These are phyloP conservation scores for Herpetomonas tarakana DNA, from an alignment of 208 protist species.

Conservation along the genomic window DNA sequence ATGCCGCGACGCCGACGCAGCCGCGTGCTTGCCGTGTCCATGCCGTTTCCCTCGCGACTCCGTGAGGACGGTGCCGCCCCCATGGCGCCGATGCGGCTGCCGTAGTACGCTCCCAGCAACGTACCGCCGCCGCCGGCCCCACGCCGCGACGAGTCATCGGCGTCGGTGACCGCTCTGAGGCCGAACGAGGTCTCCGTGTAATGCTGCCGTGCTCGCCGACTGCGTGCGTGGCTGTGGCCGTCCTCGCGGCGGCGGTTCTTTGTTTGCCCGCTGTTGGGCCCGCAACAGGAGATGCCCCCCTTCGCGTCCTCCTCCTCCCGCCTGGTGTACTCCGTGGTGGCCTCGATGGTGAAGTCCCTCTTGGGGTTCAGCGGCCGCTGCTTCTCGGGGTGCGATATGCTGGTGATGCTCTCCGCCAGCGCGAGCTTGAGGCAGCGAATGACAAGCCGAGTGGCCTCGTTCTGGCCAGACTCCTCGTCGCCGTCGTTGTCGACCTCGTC, in stretches of 20 bases:
- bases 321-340: slow-evolving; percentile 46
- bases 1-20: background rate
- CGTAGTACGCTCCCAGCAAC: no score
- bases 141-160: no score
- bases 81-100: no score
- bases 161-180: background rate
- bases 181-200: background rate
- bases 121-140: no score
- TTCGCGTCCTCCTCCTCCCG: background rate
- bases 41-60: no score
- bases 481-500: slow-evolving; percentile 2
- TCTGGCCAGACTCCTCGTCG: slow-evolving; percentile 23
- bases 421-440: slow-evolving; percentile 83
- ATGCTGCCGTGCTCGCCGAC: background rate
- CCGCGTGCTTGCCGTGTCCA: background rate
- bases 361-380: slow-evolving; percentile 72
- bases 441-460: slow-evolving; percentile 54
- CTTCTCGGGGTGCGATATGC: slow-evolving; percentile 82
- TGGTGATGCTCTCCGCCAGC: slow-evolving; percentile 65
- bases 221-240: background rate
- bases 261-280: background rate
- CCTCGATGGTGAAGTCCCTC: slow-evolving; percentile 78
- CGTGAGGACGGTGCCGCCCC: no score
- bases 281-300: slow-evolving; percentile 32
- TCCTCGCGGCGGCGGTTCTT: background rate